Evolutionary conservation across 2,329 filamentous ascomycete genomes (phyloP).

Genomic region (Xylariaceae sp.): DNA sequence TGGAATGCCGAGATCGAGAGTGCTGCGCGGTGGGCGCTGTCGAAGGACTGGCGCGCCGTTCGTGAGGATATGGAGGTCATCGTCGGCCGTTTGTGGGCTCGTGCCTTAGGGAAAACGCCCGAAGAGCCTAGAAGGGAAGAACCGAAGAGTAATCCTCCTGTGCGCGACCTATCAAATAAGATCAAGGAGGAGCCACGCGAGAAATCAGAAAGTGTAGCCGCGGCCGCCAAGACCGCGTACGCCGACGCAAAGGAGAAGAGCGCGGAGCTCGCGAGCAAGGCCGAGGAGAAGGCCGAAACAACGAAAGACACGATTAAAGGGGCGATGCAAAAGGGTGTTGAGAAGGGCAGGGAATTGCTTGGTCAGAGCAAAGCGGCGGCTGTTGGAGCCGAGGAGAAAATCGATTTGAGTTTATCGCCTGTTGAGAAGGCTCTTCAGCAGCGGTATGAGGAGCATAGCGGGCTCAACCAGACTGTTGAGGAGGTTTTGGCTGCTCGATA

Average conservation of each 20-base stretch:
- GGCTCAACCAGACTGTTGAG: constrained; percentile 38
- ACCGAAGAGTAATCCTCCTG: constrained; percentile 21
- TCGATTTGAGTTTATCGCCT: constrained; percentile 40
- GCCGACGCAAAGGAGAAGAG: constrained; percentile 32
- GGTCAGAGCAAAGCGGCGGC: constrained; percentile 38
- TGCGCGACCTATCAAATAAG: constrained; percentile 33
- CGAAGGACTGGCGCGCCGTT: constrained; percentile 60
- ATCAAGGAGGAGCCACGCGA: constrained; percentile 37
- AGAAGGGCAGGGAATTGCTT: constrained; percentile 40
- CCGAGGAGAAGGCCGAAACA: constrained; percentile 26
- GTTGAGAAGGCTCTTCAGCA: constrained; percentile 52
- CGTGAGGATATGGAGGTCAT: constrained; percentile 54
- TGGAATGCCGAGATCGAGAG: constrained; percentile 73
- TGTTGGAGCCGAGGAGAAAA: constrained; percentile 37
- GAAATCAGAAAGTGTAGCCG: constrained; percentile 31
- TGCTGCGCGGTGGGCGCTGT: constrained; percentile 62
- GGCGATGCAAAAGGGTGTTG: constrained; percentile 40
- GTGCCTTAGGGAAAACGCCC: constrained; percentile 35
- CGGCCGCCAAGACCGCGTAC: constrained; percentile 32
- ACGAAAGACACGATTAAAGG: constrained; percentile 38
- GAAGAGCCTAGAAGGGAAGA: constrained; percentile 26
- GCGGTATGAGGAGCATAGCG: constrained; percentile 43
- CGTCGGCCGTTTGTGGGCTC: constrained; percentile 44
- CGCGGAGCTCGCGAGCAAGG: constrained; percentile 29
- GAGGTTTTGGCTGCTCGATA: constrained; percentile 35